phyloP scores from a whole-genome alignment of 2,329 filamentous ascomycete genomes.

The Beauveria brongniartii region DNA sequence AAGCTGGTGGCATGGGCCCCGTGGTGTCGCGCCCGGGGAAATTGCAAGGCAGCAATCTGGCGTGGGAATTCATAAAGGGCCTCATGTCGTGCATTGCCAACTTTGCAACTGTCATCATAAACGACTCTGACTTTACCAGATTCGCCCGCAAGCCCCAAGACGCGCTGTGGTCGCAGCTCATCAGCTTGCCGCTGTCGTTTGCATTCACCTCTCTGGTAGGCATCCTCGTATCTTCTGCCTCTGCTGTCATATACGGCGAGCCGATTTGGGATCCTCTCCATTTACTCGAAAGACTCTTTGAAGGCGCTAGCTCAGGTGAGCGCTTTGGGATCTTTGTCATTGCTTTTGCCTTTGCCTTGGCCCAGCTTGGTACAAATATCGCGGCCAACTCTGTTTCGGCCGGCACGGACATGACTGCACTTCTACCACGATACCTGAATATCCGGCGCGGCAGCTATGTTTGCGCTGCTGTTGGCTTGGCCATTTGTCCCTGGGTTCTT shows the following conservation, averaged over 20 bases:
- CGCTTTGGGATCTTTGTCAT: slow-evolving; percentile 73
- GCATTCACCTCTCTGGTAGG: slow-evolving; percentile 78
- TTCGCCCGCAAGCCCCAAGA: slow-evolving; percentile 73
- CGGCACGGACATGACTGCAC: slow-evolving; percentile 73
- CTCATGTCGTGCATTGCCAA: slow-evolving; percentile 88
- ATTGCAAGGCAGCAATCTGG: slow-evolving; percentile 59
- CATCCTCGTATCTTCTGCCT: slow-evolving; percentile 69
- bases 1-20: slow-evolving; percentile 74
- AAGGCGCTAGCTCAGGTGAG: slow-evolving; percentile 60
- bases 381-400: slow-evolving; percentile 80
- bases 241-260: slow-evolving; percentile 56
- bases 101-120: slow-evolving; percentile 78
- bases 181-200: slow-evolving; percentile 64
- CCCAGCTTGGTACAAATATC: slow-evolving; percentile 84
- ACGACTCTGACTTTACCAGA: slow-evolving; percentile 77
- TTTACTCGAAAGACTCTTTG: slow-evolving; percentile 59
- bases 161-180: slow-evolving; percentile 71
- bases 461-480: slow-evolving; percentile 69
- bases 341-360: slow-evolving; percentile 61
- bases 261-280: slow-evolving; percentile 67
- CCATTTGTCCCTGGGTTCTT: slow-evolving; percentile 81
- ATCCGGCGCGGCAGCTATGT: slow-evolving; percentile 84
- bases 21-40: slow-evolving; percentile 63
- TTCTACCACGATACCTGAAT: slow-evolving; percentile 73
- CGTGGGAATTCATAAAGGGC: slow-evolving; percentile 74